phyloP scores from a whole-genome alignment of 257 asterid species.

The Penstemon newberryi region DNA sequence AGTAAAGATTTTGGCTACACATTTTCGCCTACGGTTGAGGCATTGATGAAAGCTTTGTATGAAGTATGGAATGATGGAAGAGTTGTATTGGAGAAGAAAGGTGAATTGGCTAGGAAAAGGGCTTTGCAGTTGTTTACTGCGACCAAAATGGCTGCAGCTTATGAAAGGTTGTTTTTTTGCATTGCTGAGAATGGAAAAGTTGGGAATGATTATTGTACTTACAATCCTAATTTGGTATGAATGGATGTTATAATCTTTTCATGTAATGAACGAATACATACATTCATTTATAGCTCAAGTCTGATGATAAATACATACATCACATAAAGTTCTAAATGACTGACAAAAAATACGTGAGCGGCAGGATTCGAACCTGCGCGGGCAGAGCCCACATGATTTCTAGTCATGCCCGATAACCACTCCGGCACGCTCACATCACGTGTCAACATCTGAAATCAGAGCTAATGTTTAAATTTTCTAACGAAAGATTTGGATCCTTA shows the following conservation, averaged over 20 bases:
- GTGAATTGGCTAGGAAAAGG: conserved; percentile 51
- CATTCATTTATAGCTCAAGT: too few species aligned
- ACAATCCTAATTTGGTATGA: background rate
- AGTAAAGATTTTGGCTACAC: conserved; percentile 62
- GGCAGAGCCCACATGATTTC: conserved; percentile 54
- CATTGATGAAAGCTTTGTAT: conserved; percentile 56
- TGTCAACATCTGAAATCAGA: too few species aligned
- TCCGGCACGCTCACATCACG: conserved; percentile 64
- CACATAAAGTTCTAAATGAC: too few species aligned
- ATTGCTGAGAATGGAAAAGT: conserved; percentile 38
- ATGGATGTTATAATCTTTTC: too few species aligned
- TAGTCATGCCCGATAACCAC: conserved; percentile 99
- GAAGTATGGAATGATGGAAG: conserved; percentile 62
- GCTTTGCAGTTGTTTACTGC: conserved; percentile 61
- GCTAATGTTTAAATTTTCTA: too few species aligned
- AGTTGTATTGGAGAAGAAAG: conserved; percentile 45
- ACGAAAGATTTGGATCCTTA: too few species aligned
- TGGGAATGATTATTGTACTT: conserved; percentile 31
- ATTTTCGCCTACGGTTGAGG: conserved; percentile 56
- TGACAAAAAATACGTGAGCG: too few species aligned
- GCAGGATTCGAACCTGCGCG: too few species aligned
- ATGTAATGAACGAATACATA: too few species aligned
- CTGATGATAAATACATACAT: too few species aligned
- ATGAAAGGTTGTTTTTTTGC: conserved; percentile 71
- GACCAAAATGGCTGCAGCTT: conserved; percentile 75